These are phyloP conservation scores for Senna tora DNA, from an alignment of 306 rosid genomes.

Conservation along the genomic window DNA sequence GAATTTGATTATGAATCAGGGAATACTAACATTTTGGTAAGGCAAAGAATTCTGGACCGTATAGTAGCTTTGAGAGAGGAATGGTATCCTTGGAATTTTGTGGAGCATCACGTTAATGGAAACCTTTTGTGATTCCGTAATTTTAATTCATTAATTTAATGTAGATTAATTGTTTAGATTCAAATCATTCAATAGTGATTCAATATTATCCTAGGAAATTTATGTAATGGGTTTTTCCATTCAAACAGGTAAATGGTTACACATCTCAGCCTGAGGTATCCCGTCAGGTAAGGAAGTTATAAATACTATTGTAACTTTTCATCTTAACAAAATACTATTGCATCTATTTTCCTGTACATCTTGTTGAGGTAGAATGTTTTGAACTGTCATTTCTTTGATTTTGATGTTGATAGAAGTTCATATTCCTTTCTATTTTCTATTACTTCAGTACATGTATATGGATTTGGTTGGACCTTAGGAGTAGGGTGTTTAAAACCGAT, in stretches of 20 bases:
- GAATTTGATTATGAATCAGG: conserved; percentile 98
- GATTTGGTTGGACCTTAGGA: conserved; percentile 3
- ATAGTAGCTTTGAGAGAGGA: conserved; percentile 1
- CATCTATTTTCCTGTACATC: not conserved
- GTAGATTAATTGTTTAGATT: conserved; percentile 32
- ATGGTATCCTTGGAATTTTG: not conserved
- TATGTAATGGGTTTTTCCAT: not conserved
- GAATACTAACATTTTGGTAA: conserved; percentile 88
- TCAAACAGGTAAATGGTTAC: conserved; percentile 69
- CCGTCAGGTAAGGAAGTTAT: conserved; percentile 68
- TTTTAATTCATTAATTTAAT: conserved; percentile 3
- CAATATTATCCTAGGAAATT: not conserved
- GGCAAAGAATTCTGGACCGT: conserved; percentile 34
- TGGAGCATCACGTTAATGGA: not conserved
- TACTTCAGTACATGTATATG: not conserved
- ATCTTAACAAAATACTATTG: not conserved
- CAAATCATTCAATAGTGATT: conserved; percentile 32
- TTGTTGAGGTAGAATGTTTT: not conserved
- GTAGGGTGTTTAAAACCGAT: no score
- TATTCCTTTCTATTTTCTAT: not conserved
- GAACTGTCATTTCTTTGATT: conserved; percentile 23
- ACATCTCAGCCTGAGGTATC: conserved; percentile 84
- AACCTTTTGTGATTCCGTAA: not conserved
- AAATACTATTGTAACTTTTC: not conserved
- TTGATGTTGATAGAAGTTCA: not conserved